phyloP scores from a whole-genome alignment of 345 rosid species.

The Aquilaria yunnanensis region DNA sequence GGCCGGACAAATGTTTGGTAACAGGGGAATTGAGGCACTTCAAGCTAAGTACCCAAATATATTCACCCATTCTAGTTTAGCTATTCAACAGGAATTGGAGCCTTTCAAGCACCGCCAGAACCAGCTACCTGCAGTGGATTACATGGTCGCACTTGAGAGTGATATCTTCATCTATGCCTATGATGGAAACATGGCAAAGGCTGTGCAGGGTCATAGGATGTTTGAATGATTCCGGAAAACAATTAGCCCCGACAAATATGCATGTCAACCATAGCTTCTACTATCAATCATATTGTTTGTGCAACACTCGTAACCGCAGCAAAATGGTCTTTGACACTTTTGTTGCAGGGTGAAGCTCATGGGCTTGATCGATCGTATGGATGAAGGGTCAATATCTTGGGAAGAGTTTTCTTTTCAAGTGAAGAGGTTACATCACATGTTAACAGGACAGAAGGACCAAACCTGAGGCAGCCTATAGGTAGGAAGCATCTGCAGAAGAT shows the following conservation, averaged over 20 bases:
- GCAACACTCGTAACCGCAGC: neutral
- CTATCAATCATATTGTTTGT: neutral
- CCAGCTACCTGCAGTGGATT: conserved; percentile 67
- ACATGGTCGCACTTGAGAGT: conserved; percentile 55
- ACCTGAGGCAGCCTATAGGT: conserved; percentile 30
- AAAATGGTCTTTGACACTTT: neutral
- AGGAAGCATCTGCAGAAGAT: conserved; percentile 15
- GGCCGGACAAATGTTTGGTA: conserved; percentile 64
- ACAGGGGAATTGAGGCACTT: conserved; percentile 35
- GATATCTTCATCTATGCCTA: conserved; percentile 56
- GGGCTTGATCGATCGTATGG: conserved; percentile 48
- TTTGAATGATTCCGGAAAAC: conserved; percentile 68
- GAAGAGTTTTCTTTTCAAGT: conserved; percentile 36
- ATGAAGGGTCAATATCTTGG: conserved; percentile 39
- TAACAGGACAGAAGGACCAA: conserved; percentile 51
- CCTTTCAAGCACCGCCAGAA: conserved; percentile 37
- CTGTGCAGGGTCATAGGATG: conserved; percentile 60
- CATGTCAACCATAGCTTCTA: too few species aligned
- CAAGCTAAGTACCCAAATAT: conserved; percentile 45
- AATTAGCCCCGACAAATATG: conserved; percentile 60
- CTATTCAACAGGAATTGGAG: conserved; percentile 47
- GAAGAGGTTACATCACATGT: conserved; percentile 29
- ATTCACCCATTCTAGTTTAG: conserved; percentile 41
- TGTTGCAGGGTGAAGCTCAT: conserved; percentile 45
- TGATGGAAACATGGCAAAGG: conserved; percentile 88